phyloP scores from a whole-genome alignment of 805 yeast species.

The Lachancea fermentati region DNA sequence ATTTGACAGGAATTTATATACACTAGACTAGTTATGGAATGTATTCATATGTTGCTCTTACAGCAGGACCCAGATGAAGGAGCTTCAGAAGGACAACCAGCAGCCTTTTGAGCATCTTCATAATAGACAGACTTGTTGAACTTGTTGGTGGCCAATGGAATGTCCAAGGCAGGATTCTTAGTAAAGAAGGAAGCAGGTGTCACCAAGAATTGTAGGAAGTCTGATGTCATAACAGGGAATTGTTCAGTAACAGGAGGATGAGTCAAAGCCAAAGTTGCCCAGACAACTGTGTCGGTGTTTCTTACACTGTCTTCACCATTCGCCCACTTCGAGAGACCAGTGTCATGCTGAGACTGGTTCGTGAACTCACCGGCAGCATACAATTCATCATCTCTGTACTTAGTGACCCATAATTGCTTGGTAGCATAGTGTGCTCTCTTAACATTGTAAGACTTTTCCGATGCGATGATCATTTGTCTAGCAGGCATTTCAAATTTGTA shows the following conservation, averaged over 20 bases:
- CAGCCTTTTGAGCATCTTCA: conserved; percentile 24
- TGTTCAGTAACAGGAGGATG: conserved; percentile 81
- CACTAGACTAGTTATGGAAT: not conserved
- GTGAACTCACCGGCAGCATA: conserved; percentile 85
- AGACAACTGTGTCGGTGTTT: conserved; percentile 69
- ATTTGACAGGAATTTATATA: not conserved
- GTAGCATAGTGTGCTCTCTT: conserved; percentile 74
- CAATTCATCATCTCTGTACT: conserved; percentile 63
- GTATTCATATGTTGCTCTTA: conserved; percentile 13
- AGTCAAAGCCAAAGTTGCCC: conserved; percentile 79
- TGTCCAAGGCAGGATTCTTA: conserved; percentile 70
- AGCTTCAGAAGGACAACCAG: conserved; percentile 7
- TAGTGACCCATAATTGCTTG: conserved; percentile 77
- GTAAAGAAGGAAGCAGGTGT: conserved; percentile 72
- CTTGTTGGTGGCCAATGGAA: conserved; percentile 63
- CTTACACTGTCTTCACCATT: conserved; percentile 62
- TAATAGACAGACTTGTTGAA: conserved; percentile 58
- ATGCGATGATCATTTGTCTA: conserved; percentile 67
- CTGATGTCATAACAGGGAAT: conserved; percentile 89
- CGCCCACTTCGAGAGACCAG: conserved; percentile 70
- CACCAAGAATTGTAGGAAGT: conserved; percentile 61
- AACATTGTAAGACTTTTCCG: conserved; percentile 54
- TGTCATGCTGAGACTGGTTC: conserved; percentile 66
- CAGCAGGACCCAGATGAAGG: conserved; percentile 12
- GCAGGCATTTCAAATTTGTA: conserved; percentile 73